phyloP scores from a whole-genome alignment of 495 filamentous ascomycete genomes.

The Evernia prunastri region DNA sequence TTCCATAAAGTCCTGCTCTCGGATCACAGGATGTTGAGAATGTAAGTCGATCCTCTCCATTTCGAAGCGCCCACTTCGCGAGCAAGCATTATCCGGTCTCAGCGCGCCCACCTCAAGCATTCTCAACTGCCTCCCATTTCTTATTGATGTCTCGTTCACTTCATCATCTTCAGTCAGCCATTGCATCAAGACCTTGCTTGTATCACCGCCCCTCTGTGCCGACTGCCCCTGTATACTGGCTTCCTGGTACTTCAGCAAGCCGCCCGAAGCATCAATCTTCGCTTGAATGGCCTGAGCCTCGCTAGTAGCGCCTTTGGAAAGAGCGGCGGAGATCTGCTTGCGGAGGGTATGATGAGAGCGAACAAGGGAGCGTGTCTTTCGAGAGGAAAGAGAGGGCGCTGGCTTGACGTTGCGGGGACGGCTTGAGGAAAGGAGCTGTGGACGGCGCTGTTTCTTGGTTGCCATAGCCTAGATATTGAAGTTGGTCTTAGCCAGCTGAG shows the following conservation, averaged over 20 bases:
- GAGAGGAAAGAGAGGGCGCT: constrained; percentile 62
- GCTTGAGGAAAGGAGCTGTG: constrained; percentile 51
- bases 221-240: constrained; percentile 87
- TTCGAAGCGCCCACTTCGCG: constrained; percentile 59
- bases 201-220: constrained; percentile 80
- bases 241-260: constrained; percentile 75
- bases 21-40: constrained; percentile 72
- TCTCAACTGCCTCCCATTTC: constrained; percentile 39
- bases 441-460: constrained; percentile 31
- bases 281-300: constrained; percentile 50
- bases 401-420: constrained; percentile 57
- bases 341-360: constrained; percentile 76
- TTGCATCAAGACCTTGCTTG: constrained; percentile 74
- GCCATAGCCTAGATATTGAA: constrained; percentile 31
- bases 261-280: constrained; percentile 62
- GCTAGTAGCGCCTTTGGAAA: constrained; percentile 52
- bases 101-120: constrained; percentile 89
- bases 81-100: constrained; percentile 77
- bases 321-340: constrained; percentile 66
- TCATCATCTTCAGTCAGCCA: constrained; percentile 59
- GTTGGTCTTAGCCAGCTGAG: constrained; percentile 5
- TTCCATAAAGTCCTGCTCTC: constrained; percentile 91
- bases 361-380: constrained; percentile 73
- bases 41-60: constrained; percentile 86
- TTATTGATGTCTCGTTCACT: constrained; percentile 25